Base-by-base conservation (phyloP, 192 early-diverging fungal species). In the Coemansia sp. region DNA sequence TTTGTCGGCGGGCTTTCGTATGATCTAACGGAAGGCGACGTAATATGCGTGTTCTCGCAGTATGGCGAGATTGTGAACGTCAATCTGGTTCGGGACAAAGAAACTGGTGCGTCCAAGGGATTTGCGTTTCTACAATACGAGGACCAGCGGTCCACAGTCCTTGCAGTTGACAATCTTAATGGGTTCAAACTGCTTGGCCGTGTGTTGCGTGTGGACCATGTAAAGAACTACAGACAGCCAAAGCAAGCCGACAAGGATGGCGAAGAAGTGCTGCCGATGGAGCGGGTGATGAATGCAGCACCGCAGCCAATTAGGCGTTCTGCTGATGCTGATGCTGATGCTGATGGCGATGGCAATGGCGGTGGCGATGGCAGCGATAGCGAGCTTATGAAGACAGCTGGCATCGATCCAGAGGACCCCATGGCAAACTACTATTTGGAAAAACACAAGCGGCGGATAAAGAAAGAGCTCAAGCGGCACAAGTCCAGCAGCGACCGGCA, bases 121-220 rank as follows among this genome's bases (percentile, higher is more conserved):
- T 96, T 86, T 78, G 88, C 84, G 7, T 97, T 97, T 69, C 61
- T 97, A 20, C 91, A 92, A 66, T 97, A 95, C 78, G 90, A 95
- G 66, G 94, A 97, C 84, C 94, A 98, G 70, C 73, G 91, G 56
- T 90, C 88, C 58, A 97, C 95, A 4, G 75, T 94, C 1, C 81
- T 99, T 35, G 93, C 94, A 0, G 96, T 99, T 6, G 96, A 99
- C 79, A 99, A 99, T 75, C 84, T 99, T 34, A 95, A 95, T 72
- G 94, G 94, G 7, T 76, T 76, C 43, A 83, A 87, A 48, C 48
- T 81, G 29, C 67, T 81, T 25, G 79, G 74, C 21, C 82, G 92
- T 26, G 83, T 82, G 25, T 34, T 93, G 57, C 87, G 91, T 46
- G 92, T 93, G 0, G 92, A 93, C 71, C 92, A 93, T 67, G 85